Percentiles rank a stretch among this genome's conserved stretches.
Evolutionary conservation across 495 filamentous ascomycete species (phyloP).

Genomic region (Trichoderma gamsii): DNA sequence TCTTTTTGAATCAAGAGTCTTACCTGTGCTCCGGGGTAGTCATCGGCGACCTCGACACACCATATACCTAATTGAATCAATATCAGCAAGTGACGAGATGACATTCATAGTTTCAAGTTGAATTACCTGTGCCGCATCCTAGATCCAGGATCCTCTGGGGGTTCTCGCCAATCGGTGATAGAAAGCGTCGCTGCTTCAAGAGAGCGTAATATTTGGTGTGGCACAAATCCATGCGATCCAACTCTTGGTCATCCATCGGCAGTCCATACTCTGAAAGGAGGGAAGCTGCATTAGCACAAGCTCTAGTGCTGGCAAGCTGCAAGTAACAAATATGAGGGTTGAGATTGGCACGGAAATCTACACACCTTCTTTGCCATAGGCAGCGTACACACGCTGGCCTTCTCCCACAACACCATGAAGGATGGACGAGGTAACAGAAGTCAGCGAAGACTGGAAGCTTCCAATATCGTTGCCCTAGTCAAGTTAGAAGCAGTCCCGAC

Average conservation of each 20-base stretch:
- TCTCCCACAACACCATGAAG: conserved; percentile 22
- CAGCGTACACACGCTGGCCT: conserved; percentile 23
- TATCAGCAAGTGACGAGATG: conserved; percentile 17
- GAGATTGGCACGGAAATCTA: not conserved
- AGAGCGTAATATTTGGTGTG: conserved; percentile 26
- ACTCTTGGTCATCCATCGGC: conserved; percentile 23
- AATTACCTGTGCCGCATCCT: conserved; percentile 47
- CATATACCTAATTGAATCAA: conserved; percentile 26
- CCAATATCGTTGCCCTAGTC: conserved; percentile 12
- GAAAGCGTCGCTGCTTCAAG: conserved; percentile 44
- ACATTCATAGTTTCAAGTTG: not conserved
- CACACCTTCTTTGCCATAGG: conserved; percentile 23
- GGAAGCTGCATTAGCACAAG: not conserved
- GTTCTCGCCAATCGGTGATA: conserved; percentile 46
- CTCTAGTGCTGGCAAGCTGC: not conserved
- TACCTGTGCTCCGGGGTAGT: conserved; percentile 44
- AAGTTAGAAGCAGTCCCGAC: not conserved
- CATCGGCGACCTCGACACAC: conserved; percentile 39
- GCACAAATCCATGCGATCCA: conserved; percentile 23
- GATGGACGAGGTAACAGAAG: conserved; percentile 20
- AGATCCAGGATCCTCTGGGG: conserved; percentile 47
- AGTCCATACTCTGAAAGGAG: conserved; percentile 21
- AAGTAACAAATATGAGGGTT: not conserved
- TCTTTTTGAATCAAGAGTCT: not conserved
- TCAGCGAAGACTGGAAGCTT: conserved; percentile 18